Evolutionary conservation across 2,329 filamentous ascomycete genomes (phyloP).

Genomic region (Macrophomina phaseolina): DNA sequence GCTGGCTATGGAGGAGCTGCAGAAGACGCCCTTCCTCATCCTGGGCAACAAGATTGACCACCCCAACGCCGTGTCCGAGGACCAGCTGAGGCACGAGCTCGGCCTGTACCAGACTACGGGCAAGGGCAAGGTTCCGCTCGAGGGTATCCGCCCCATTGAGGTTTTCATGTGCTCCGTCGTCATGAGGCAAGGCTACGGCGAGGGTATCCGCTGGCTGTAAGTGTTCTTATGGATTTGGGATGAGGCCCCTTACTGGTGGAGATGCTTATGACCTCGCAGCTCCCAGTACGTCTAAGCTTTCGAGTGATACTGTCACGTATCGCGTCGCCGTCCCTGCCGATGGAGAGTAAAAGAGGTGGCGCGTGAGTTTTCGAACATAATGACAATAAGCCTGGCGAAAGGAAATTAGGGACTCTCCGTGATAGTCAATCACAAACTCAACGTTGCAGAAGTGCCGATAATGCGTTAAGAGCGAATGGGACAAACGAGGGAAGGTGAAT

Average conservation of each 20-base stretch:
- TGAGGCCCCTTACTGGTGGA: no score
- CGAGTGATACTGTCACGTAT: neutral
- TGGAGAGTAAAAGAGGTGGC: neutral
- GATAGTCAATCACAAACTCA: slow-evolving; percentile 3
- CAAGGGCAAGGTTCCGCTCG: slow-evolving; percentile 90
- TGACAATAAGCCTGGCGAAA: neutral
- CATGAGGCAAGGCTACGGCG: slow-evolving; percentile 81
- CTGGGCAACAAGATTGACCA: slow-evolving; percentile 99
- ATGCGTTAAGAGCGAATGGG: neutral
- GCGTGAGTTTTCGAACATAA: neutral
- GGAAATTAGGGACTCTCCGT: no score
- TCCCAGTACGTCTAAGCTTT: slow-evolving; percentile 23
- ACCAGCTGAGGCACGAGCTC: slow-evolving; percentile 89
- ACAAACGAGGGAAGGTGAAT: neutral
- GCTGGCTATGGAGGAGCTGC: slow-evolving; percentile 93
- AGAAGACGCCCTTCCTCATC: slow-evolving; percentile 94
- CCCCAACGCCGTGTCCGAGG: slow-evolving; percentile 92
- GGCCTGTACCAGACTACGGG: slow-evolving; percentile 96
- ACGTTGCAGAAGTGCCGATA: neutral
- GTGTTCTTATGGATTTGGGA: neutral
- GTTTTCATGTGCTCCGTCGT: slow-evolving; percentile 98
- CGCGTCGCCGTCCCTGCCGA: neutral
- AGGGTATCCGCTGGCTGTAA: slow-evolving; percentile 48
- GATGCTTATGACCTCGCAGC: neutral
- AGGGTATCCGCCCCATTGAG: slow-evolving; percentile 93